Conservation (phyloP, 257 asterid species). For the Nemophila menziesii region DNA sequence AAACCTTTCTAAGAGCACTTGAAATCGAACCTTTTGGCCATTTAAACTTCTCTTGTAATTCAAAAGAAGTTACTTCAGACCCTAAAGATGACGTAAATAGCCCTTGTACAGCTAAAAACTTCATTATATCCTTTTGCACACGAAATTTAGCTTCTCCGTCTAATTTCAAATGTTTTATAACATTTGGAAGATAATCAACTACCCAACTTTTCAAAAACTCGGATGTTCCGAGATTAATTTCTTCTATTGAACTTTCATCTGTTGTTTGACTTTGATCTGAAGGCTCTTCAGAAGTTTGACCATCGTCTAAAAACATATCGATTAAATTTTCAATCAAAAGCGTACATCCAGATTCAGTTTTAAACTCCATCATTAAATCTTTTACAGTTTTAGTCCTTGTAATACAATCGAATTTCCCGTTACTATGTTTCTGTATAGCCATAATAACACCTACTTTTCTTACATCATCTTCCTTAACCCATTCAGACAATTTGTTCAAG, state of each 20-base stretch:
- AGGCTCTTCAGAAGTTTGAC: conserved; percentile 77
- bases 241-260: conserved; percentile 77
- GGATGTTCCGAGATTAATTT: conserved; percentile 50
- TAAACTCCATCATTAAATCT: conserved; percentile 63
- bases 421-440: conserved; percentile 86
- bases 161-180: conserved; percentile 58
- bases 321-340: conserved; percentile 57
- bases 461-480: conserved; percentile 59
- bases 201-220: conserved; percentile 80
- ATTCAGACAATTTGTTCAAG: conserved; percentile 63
- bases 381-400: conserved; percentile 75
- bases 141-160: conserved; percentile 58
- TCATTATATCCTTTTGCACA: conserved; percentile 72
- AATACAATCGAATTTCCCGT: conserved; percentile 70
- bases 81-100: conserved; percentile 85
- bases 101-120: conserved; percentile 93
- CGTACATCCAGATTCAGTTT: conserved; percentile 68
- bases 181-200: conserved; percentile 66
- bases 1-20: conserved; percentile 60
- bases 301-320: conserved; percentile 74
- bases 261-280: conserved; percentile 98
- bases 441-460: conserved; percentile 74
- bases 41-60: conserved; percentile 69
- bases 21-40: conserved; percentile 86
- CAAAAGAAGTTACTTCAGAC: conserved; percentile 93